Percentiles rank a stretch among this genome's conserved stretches.
Evolutionary conservation across 108 stramenopile genomes (phyloP).

Genomic region (Cyclotella cryptica): DNA sequence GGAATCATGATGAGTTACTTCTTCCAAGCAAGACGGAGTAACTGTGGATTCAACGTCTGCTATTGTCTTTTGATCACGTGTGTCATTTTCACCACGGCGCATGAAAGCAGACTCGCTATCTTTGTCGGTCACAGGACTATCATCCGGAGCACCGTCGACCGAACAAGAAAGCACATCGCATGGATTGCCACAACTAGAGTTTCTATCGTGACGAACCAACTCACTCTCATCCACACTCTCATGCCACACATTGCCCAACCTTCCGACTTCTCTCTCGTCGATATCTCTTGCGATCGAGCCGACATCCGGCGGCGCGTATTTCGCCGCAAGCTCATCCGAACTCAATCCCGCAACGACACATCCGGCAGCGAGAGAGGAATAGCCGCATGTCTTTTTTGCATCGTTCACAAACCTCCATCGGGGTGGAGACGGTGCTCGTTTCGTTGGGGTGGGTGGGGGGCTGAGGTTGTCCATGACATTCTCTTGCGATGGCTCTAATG

Average conservation of each 20-base stretch:
- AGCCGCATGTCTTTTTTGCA: conserved; percentile 22
- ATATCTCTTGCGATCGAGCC: neutral
- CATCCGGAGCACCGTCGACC: too few relatives aligned
- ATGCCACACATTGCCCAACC: conserved; percentile 1
- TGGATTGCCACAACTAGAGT: neutral
- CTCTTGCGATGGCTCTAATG: too few relatives aligned
- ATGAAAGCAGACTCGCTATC: too few relatives aligned
- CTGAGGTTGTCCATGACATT: too few relatives aligned
- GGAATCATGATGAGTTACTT: too few relatives aligned
- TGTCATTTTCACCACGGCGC: too few relatives aligned
- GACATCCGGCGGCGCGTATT: conserved; percentile 1
- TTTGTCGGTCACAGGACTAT: too few relatives aligned
- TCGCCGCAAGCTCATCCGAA: conserved; percentile 16
- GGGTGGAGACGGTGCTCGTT: conserved; percentile 25
- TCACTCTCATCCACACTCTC: neutral
- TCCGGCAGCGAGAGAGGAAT: conserved; percentile 20
- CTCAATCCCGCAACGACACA: neutral
- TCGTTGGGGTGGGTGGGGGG: neutral
- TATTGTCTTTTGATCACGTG: too few relatives aligned
- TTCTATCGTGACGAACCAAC: too few relatives aligned
- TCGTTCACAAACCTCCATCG: conserved; percentile 31
- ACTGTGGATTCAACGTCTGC: too few relatives aligned
- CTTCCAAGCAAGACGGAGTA: too few relatives aligned
- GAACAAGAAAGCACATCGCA: neutral
- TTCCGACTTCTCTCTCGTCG: neutral